Evolutionary conservation across 306 rosid genomes (phyloP).

Genomic region (Rubus idaeus): DNA sequence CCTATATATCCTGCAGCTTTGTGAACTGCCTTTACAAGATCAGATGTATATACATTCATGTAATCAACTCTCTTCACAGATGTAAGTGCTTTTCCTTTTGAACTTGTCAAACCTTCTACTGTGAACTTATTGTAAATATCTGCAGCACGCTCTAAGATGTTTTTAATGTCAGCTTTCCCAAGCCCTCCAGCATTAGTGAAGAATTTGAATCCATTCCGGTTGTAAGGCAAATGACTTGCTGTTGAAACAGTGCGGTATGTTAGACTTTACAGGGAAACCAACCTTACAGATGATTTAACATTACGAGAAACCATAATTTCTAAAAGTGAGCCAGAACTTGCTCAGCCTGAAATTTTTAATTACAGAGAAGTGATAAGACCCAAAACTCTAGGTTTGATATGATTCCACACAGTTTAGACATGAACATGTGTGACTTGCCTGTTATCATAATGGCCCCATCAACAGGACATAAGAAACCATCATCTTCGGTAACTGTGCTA

Average conservation of each 20-base stretch:
- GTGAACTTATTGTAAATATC: constrained; percentile 64
- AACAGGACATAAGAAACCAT: constrained; percentile 61
- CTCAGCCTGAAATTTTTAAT: neutral
- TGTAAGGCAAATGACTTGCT: constrained; percentile 97
- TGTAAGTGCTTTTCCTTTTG: constrained; percentile 52
- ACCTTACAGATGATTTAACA: neutral
- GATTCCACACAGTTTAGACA: constrained; percentile 13
- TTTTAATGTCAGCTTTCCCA: constrained; percentile 88
- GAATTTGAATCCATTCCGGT: constrained; percentile 94
- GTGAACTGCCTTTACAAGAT: constrained; percentile 82
- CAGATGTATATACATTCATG: constrained; percentile 80
- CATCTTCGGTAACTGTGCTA: constrained; percentile 76
- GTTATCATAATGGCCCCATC: constrained; percentile 95
- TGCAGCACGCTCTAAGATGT: constrained; percentile 83
- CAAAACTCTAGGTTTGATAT: neutral
- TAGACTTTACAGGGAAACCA: neutral
- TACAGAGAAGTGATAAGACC: constrained; percentile 7
- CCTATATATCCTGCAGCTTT: constrained; percentile 90
- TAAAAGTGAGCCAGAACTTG: neutral
- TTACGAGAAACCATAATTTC: neutral
- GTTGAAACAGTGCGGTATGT: constrained; percentile 31
- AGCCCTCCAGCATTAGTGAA: constrained; percentile 91
- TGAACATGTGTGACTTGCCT: constrained; percentile 45
- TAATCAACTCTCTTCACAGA: constrained; percentile 65
- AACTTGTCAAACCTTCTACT: constrained; percentile 43